Evolutionary conservation across 441 rosid species (phyloP).

Genomic region (Mallotus japonicus): DNA sequence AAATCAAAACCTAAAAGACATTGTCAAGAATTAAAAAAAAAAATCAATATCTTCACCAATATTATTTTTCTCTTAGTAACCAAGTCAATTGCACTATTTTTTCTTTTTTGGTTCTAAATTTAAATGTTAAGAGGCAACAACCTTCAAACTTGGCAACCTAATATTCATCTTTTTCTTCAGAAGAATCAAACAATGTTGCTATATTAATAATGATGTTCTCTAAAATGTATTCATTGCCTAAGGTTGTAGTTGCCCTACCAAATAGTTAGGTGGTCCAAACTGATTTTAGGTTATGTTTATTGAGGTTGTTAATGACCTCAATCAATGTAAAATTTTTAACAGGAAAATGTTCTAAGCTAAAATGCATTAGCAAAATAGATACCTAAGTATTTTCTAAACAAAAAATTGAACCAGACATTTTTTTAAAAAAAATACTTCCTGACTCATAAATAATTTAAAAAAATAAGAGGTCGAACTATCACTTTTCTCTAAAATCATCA

Average conservation of each 20-base stretch:
- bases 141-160: neutral
- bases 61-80: no score
- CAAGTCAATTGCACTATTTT: no score
- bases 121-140: neutral
- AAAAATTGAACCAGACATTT: no score
- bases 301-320: constrained; percentile 1
- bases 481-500: no score
- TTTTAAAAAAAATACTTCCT: no score
- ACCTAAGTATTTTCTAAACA: no score
- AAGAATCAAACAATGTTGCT: neutral
- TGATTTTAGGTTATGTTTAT: neutral
- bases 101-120: no score
- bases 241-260: constrained; percentile 9
- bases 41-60: no score
- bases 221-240: neutral
- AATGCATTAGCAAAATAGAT: neutral
- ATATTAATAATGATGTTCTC: constrained; percentile 10
- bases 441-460: no score
- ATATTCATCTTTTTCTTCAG: neutral
- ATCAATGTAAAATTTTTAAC: neutral
- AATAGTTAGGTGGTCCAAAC: constrained; percentile 11
- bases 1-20: no score
- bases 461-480: no score
- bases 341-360: neutral
- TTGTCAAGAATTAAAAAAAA: no score